Conservation (phyloP, 257 asterid genomes). For the Nicotiana noctiflora region DNA sequence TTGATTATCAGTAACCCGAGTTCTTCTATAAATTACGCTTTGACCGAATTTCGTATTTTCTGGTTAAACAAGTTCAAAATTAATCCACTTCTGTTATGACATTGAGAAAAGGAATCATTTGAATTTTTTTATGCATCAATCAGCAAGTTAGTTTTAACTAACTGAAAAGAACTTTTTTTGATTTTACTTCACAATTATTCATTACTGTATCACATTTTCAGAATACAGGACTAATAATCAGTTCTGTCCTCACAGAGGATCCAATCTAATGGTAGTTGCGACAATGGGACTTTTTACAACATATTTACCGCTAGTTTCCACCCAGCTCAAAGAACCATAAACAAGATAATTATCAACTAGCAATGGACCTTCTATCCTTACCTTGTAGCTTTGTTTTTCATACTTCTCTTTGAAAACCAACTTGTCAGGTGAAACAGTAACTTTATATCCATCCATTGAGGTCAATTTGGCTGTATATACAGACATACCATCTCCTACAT, state of each 20-base stretch:
- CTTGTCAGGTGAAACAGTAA: conserved; percentile 48
- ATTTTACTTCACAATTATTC: background rate
- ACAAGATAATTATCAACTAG: conserved; percentile 12
- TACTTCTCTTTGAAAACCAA: conserved; percentile 39
- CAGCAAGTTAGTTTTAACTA: background rate
- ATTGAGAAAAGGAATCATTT: background rate
- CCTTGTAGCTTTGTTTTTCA: conserved; percentile 50
- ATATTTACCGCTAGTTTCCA: conserved; percentile 36
- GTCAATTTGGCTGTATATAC: conserved; percentile 32
- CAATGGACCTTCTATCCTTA: conserved; percentile 37
- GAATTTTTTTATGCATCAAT: background rate
- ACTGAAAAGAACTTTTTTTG: background rate
- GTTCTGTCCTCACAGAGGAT: background rate
- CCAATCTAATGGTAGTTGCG: conserved; percentile 24
- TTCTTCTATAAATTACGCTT: no score
- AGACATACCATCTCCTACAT: conserved; percentile 42
- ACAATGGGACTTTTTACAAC: conserved; percentile 58
- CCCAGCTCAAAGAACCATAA: conserved; percentile 54
- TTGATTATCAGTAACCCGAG: no score
- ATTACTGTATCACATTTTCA: no score
- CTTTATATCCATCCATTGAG: conserved; percentile 27
- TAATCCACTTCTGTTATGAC: background rate
- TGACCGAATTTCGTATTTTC: no score
- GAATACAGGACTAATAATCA: background rate
- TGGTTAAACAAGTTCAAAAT: background rate